Percentiles rank a stretch among this genome's conserved stretches.
Evolutionary conservation across 495 filamentous ascomycete genomes (phyloP).

Genomic region (Penicillium robsamsonii): DNA sequence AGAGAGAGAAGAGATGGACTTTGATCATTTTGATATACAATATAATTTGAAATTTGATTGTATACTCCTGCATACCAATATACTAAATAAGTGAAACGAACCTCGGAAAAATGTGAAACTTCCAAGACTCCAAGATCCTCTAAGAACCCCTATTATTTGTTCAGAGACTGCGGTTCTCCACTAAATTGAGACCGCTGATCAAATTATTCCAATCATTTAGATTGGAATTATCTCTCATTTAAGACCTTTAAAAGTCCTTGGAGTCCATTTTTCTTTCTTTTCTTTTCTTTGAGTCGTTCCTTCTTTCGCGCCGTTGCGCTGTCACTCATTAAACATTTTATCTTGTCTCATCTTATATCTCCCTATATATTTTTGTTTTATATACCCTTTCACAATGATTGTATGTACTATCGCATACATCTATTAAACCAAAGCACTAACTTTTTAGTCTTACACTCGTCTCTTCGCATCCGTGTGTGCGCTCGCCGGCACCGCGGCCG

Average conservation of each 20-base stretch:
- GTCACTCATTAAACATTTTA: constrained; percentile 17
- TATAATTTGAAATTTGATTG: background rate
- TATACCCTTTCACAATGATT: constrained; percentile 6
- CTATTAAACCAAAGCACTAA: background rate
- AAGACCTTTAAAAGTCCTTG: constrained; percentile 1
- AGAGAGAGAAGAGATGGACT: background rate
- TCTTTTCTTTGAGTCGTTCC: constrained; percentile 25
- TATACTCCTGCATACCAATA: background rate
- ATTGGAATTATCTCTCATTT: constrained; percentile 4
- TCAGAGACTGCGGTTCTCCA: background rate
- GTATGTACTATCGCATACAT: background rate
- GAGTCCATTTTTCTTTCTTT: constrained; percentile 11
- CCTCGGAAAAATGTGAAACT: background rate
- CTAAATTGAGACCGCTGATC: constrained; percentile 5
- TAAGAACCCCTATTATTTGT: constrained; percentile 3
- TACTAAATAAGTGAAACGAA: background rate
- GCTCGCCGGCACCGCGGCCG: constrained; percentile 53
- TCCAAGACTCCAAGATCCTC: background rate
- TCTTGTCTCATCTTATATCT: background rate
- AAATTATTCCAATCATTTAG: background rate
- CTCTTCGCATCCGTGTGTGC: constrained; percentile 42
- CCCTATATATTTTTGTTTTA: background rate
- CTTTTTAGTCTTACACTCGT: constrained; percentile 31
- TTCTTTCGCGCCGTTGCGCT: constrained; percentile 22
- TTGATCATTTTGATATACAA: background rate